Evolutionary conservation across 2,329 filamentous ascomycete species (phyloP), one percentile per base, ranked within the genome.

Genomic region (Lizonia empirigonia): DNA sequence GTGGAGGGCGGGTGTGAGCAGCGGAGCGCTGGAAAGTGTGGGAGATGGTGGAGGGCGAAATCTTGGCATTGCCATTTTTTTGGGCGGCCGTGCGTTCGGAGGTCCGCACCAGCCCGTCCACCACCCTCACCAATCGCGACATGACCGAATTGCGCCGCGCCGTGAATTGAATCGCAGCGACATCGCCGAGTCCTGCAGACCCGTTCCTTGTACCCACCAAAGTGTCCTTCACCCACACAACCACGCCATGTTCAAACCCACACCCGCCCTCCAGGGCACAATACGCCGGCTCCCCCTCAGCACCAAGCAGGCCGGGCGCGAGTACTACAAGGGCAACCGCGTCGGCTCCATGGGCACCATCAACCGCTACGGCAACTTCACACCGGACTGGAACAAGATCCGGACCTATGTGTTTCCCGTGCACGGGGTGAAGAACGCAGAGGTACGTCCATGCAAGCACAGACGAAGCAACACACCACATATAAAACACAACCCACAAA

Each of bases 281-380:
- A 83, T 91, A 67, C 84, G 86, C 75, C 91, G 93, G 69, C 80
- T 92, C 52, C 82, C 83, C 44, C 84, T 99, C 68, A 97, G 90
- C 10, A 96, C 93, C 62, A 99, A 99, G 78, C 87, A 94, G 76
- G 87, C 93, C 72, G 89, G 88, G 73, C 90, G 91, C 71, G 93
- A 92, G 63, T 99, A 87, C 84, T 99, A 99, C 85, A 97, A 97
- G 82, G 94, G 94, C 71, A 97, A 89, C 66, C 83, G 92, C 37
- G 88, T 91, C 1, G 94, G 94, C 1, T 85, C 89, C 33, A 91
- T 95, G 85, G 94, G 94, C 73, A 77, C 80, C 12, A 90, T 95
- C 77, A 92, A 89, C 46, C 89, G 89, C 72, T 84, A 85, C 71
- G 94, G 93, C 74, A 87, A 87, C 41, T 99, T 94, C 75, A 74